Base-by-base conservation (phyloP, 2,329 filamentous ascomycete genomes). In the Fusarium nodosum region DNA sequence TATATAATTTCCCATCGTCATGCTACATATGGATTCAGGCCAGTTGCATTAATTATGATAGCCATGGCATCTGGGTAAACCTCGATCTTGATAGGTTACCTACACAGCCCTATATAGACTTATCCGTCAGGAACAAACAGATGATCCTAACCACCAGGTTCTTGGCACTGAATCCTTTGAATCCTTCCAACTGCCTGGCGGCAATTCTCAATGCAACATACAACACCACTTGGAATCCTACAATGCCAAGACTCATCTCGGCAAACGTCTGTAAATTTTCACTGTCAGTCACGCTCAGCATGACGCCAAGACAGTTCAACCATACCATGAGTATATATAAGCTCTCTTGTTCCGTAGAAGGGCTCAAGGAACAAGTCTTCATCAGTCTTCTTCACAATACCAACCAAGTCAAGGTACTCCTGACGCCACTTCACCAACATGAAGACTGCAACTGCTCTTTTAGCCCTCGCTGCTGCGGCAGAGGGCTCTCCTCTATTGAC, bases 261-360 rank as follows among this genome's bases (percentile, higher is more conserved):
- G 41, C 5, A 48, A 36, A 31, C 3, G 7, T n/a, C 5, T 38
- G 8, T 0, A 24, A 33, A 45, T 12, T 3, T 18, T 28, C 9
- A 18, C 16, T 15, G 3, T 20, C 22, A 28, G 11, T 16, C 18
- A 56, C 15, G 18, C 1, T 15, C 1, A 7, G 9, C 16, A 59
- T 2, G 15, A 6, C 7, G 10, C 10, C 2, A 3, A 7, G 22
- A 26, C 3, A 12, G 11, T 12, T 15, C 5, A 15, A 1, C 13
- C 16, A 11, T 18, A 7, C 2, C 11, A 15, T 16, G 2, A 22
- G 2, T 11, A 10, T 60, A 46, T 59, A 59, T 39, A 60, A 9
- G 3, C 2, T 16, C 4, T 28, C 2, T 11, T n/a, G 0, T 5
- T 0, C 6, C 13, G 0, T 18, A 0, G 1, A 2, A 36, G 3